phyloP scores from a whole-genome alignment of 192 early-diverging fungal genomes.

The Fimicolochytrium jonesii region DNA sequence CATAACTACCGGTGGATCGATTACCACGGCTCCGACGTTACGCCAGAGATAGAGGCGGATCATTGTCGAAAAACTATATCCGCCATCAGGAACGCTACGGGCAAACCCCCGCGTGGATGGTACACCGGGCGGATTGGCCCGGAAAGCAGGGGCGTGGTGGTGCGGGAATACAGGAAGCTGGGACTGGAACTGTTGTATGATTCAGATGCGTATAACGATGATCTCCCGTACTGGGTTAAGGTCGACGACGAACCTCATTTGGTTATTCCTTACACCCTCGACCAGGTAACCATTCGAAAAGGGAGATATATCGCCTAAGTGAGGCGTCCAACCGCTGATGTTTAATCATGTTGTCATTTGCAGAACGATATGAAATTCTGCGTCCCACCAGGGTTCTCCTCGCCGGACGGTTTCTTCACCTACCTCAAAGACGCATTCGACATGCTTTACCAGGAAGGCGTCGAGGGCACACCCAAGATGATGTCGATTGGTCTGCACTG shows the following conservation, averaged over 20 bases:
- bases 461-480: slow-evolving; percentile 35
- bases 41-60: slow-evolving; percentile 25
- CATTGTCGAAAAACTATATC: slow-evolving; percentile 31
- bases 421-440: slow-evolving; percentile 55
- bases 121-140: slow-evolving; percentile 49
- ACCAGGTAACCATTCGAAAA: too few relatives aligned
- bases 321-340: too few relatives aligned
- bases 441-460: slow-evolving; percentile 42
- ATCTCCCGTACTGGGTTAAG: slow-evolving; percentile 46
- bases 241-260: slow-evolving; percentile 27
- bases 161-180: slow-evolving; percentile 37
- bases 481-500: slow-evolving; percentile 52
- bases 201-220: slow-evolving; percentile 54
- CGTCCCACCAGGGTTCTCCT: slow-evolving; percentile 48
- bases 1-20: slow-evolving; percentile 44
- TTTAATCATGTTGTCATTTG: background rate
- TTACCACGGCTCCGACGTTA: slow-evolving; percentile 10
- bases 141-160: slow-evolving; percentile 22
- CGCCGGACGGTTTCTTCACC: slow-evolving; percentile 37
- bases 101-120: slow-evolving; percentile 45
- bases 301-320: too few relatives aligned
- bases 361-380: slow-evolving; percentile 54
- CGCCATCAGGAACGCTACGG: slow-evolving; percentile 36
- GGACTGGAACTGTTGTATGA: slow-evolving; percentile 48
- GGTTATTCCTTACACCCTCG: slow-evolving; percentile 47